Conservation (phyloP, 2,329 filamentous ascomycete genomes). For the Lasiodiplodia theobromae region DNA sequence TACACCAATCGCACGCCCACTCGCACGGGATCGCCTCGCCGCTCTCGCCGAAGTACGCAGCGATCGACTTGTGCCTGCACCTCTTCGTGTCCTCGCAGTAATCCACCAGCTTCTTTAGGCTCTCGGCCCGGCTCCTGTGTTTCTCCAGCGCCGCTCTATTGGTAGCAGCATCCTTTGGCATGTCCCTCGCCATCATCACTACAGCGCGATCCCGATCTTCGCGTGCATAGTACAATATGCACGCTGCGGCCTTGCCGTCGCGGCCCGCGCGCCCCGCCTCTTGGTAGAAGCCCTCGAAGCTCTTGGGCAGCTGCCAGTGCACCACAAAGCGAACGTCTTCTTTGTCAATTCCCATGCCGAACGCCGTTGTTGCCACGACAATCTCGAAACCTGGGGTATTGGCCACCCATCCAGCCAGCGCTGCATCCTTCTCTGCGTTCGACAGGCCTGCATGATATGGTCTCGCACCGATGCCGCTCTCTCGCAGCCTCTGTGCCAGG, state of each 20-base stretch:
- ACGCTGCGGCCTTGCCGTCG: constrained; percentile 85
- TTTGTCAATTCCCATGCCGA: constrained; percentile 98
- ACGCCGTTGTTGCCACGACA: constrained; percentile 93
- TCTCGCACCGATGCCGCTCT: constrained; percentile 75
- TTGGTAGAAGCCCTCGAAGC: constrained; percentile 95
- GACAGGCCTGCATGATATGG: constrained; percentile 75
- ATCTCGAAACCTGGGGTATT: constrained; percentile 83
- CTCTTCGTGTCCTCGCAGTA: constrained; percentile 80
- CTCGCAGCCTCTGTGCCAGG: constrained; percentile 69
- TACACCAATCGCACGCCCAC: constrained; percentile 59
- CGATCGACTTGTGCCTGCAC: constrained; percentile 70
- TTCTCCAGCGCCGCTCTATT: constrained; percentile 34
- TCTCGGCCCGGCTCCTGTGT: constrained; percentile 50
- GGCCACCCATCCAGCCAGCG: constrained; percentile 73
- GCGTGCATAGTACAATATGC: constrained; percentile 88
- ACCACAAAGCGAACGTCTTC: constrained; percentile 92
- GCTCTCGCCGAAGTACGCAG: constrained; percentile 46
- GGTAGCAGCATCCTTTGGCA: constrained; percentile 52
- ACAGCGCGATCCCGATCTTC: constrained; percentile 82
- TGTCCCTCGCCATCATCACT: constrained; percentile 56
- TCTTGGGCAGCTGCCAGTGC: constrained; percentile 93
- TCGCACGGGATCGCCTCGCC: constrained; percentile 45
- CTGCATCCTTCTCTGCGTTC: constrained; percentile 72
- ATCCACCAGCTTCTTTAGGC: constrained; percentile 66
- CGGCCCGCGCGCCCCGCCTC: constrained; percentile 91